A percentile compares a stretch with the other conserved stretches of the same genome.
Conservation (phyloP, 2,329 filamentous ascomycete genomes). For the Neocatenulostroma microsporum region DNA sequence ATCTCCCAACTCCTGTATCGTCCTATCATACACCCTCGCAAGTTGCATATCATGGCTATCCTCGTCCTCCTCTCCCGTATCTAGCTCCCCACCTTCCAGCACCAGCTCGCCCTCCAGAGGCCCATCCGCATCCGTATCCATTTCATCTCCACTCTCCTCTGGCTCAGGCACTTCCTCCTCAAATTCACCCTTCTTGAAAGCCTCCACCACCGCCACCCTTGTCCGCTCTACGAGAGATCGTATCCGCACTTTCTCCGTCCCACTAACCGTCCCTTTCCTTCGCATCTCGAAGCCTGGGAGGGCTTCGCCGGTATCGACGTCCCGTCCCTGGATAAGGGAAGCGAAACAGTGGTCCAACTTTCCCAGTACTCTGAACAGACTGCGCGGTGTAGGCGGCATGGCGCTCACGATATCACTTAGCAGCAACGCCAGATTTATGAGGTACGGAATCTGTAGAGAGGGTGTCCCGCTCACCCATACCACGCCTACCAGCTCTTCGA, state of each 20-base stretch:
- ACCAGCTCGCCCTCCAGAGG: constrained; percentile 32
- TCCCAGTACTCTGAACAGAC: constrained; percentile 61
- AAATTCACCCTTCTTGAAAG: constrained; percentile 50
- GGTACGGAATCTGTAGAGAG: constrained; percentile 73
- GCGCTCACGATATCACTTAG: constrained; percentile 63
- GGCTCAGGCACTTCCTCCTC: constrained; percentile 20
- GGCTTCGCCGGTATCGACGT: constrained; percentile 56
- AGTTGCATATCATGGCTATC: constrained; percentile 57
- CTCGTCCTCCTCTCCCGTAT: constrained; percentile 26
- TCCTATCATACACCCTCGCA: constrained; percentile 70
- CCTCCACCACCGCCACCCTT: constrained; percentile 61
- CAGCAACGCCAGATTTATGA: constrained; percentile 69
- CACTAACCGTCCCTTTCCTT: constrained; percentile 59
- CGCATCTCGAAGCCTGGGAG: constrained; percentile 63
- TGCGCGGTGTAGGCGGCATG: constrained; percentile 60
- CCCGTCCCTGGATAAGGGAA: constrained; percentile 60
- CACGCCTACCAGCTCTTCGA: constrained; percentile 68
- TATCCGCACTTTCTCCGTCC: constrained; percentile 81
- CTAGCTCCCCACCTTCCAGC: constrained; percentile 23
- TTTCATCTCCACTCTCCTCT: constrained; percentile 32
- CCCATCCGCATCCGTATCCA: constrained; percentile 38
- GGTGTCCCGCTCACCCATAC: constrained; percentile 84
- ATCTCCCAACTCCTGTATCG: constrained; percentile 65
- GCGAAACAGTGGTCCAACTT: constrained; percentile 82
- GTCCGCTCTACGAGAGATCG: constrained; percentile 73